These are phyloP conservation scores for Cicer pinnatifidum DNA, from an alignment of 306 rosid species.

Conservation along the genomic window DNA sequence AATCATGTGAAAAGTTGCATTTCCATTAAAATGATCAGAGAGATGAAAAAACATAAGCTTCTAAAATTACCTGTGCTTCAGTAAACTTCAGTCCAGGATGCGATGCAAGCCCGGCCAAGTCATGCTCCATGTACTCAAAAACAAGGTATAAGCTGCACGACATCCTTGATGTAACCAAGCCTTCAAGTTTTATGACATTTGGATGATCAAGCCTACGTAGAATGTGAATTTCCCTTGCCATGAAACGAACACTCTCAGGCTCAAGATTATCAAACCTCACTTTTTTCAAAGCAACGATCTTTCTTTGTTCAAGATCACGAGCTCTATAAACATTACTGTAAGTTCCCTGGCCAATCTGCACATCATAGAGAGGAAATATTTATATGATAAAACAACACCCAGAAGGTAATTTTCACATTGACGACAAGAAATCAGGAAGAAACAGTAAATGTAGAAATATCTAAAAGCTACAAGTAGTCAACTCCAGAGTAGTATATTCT, in stretches of 20 bases:
- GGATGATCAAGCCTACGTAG: conserved; percentile 92
- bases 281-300: conserved; percentile 91
- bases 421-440: conserved; percentile 1
- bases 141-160: conserved; percentile 97
- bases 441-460: conserved; percentile 3
- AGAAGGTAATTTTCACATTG: conserved; percentile 30
- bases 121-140: conserved; percentile 97
- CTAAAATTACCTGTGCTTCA: conserved; percentile 75
- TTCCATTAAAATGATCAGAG: neutral
- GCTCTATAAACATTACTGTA: conserved; percentile 93
- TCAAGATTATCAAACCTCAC: conserved; percentile 94
- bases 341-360: conserved; percentile 98
- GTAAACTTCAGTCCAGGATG: conserved; percentile 90
- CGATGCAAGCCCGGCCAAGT: conserved; percentile 90
- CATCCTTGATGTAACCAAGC: conserved; percentile 95
- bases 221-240: conserved; percentile 96
- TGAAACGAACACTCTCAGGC: conserved; percentile 96
- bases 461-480: neutral
- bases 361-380: conserved; percentile 17
- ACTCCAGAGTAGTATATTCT: conserved; percentile 13
- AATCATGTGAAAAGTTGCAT: conserved; percentile 19
- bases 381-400: conserved; percentile 2
- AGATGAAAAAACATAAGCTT: conserved; percentile 20
- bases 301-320: conserved; percentile 90
- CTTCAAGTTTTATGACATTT: conserved; percentile 85